Conservation (phyloP, 228 moss, liverwort and hornwort species). For the Sphagnum magellanicum region DNA sequence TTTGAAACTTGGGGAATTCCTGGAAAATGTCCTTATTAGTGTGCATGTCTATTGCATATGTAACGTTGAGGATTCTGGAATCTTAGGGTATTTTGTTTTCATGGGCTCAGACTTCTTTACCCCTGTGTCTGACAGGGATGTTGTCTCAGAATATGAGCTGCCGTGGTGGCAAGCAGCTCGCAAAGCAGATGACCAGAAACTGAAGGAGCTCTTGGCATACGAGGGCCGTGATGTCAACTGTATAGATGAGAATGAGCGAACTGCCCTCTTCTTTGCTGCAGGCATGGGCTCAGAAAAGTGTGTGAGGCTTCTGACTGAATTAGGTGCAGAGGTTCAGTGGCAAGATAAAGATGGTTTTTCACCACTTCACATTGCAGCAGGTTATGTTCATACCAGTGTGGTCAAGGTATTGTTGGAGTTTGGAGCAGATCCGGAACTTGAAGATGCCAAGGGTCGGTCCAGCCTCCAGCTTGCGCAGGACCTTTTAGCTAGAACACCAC, state of each 20-base stretch:
- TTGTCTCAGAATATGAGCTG: conserved; percentile 71
- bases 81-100: too few relatives aligned
- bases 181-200: conserved; percentile 62
- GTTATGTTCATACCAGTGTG: conserved; percentile 80
- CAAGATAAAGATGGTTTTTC: conserved; percentile 88
- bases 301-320: conserved; percentile 60
- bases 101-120: neutral
- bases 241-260: conserved; percentile 78
- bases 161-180: conserved; percentile 93
- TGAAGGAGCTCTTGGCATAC: conserved; percentile 52
- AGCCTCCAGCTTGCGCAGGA: conserved; percentile 76
- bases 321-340: conserved; percentile 88
- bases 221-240: conserved; percentile 85
- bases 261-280: conserved; percentile 73
- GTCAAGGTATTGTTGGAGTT: conserved; percentile 66
- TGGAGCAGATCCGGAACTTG: conserved; percentile 88
- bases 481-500: conserved; percentile 66
- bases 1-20: too few relatives aligned
- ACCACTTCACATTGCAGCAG: conserved; percentile 86
- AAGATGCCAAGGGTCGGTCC: conserved; percentile 79
- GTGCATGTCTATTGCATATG: too few relatives aligned
- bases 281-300: conserved; percentile 80
- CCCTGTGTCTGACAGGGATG: conserved; percentile 32
- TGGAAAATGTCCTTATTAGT: too few relatives aligned
- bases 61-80: too few relatives aligned